Base-by-base conservation (phyloP, 2,329 filamentous ascomycete genomes). In the Neoascochyta sp. region DNA sequence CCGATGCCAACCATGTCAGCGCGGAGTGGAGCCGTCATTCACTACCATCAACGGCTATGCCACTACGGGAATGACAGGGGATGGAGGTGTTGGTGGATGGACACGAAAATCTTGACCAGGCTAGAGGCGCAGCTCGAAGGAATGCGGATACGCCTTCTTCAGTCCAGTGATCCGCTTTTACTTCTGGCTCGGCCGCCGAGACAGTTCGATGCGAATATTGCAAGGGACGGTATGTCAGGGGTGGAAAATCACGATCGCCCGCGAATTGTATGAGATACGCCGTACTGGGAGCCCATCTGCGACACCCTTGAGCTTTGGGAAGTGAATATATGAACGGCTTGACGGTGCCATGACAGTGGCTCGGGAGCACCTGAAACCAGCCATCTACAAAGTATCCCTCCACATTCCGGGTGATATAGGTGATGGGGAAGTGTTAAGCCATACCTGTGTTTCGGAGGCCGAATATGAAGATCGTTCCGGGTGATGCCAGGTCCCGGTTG, bases 181-280 rank as follows among this genome's bases (percentile, higher is more conserved):
- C 29, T 29, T 30, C 35, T 32, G 35, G 31, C 31, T 29, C 12
- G 22, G 22, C 36, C 36, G 45, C 24, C 25, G 28, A 47, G 37
- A 29, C 43, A 29, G 27, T 34, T 27, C 36, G 30, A 29, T 27
- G 29, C 22, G 15, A 37, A 38, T 25, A 30, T 35, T 39, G 24
- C 39, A 42, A 47, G 31, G 36, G 39, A 36, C 29, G 36, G 41
- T 31, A 40, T 24, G 34, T 41, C 35, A 41, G 36, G 32, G 38
- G 39, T 39, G 24, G 32, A 33, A 43, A 37, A 47, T 50, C 41
- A 47, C 27, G 40, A 52, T 44, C 41, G 36, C 23, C 45, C 31
- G 24, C 35, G 37, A 30, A 39, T 36, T 29, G 34, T 43, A 38
- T 28, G 28, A 48, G 27, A 21, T 34, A 29, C 30, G 13, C 25